Conservation (phyloP, 495 filamentous ascomycete genomes). For the Penicillium parvum region DNA sequence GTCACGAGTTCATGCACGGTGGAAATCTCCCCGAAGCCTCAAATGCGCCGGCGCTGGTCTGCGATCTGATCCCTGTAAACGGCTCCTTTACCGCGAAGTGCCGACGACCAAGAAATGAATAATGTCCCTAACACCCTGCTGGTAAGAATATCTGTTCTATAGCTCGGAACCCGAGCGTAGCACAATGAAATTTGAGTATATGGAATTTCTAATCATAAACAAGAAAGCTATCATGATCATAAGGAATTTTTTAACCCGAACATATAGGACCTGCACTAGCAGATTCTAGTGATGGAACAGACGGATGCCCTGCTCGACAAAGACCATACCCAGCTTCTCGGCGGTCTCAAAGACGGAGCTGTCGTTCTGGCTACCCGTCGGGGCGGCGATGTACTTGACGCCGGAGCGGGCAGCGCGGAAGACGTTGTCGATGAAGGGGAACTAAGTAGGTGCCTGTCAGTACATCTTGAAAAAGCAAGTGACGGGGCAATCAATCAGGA, state of each 20-base stretch:
- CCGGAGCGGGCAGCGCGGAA: conserved; percentile 84
- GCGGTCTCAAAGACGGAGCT: conserved; percentile 83
- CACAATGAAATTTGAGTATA: conserved; percentile 4
- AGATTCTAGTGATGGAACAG: conserved; percentile 77
- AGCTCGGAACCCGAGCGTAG: too few species aligned
- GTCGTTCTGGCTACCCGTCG: conserved; percentile 92
- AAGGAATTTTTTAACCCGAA: conserved; percentile 14
- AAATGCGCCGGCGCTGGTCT: too few species aligned
- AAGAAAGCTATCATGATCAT: conserved; percentile 29
- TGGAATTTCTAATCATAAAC: conserved; percentile 27
- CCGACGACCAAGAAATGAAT: too few species aligned
- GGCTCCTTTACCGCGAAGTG: too few species aligned
- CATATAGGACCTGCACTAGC: not conserved
- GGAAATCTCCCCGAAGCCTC: too few species aligned
- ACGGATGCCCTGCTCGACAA: conserved; percentile 82
- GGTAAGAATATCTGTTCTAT: too few species aligned
- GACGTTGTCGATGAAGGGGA: conserved; percentile 97
- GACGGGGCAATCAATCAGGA: not conserved
- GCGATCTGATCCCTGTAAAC: too few species aligned
- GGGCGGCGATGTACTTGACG: conserved; percentile 92
- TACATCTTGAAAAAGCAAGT: conserved; percentile 8
- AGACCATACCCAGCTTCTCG: conserved; percentile 84
- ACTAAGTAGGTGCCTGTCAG: conserved; percentile 46
- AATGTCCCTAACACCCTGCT: too few species aligned
- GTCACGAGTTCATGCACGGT: too few species aligned